Conservation (phyloP, 345 rosid genomes). For the Lumnitzera littorea region DNA sequence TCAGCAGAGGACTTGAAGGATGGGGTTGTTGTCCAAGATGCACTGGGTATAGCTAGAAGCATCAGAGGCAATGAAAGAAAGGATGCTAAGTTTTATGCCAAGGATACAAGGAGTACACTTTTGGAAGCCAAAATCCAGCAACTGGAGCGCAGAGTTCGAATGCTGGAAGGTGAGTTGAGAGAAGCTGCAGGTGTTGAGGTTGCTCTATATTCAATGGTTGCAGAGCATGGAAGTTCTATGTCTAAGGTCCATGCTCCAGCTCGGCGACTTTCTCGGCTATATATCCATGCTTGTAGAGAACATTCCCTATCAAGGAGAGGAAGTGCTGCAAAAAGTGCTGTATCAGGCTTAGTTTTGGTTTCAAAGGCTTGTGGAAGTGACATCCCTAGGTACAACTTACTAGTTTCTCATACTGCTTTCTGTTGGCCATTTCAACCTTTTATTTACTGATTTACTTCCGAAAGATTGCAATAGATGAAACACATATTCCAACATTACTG, state of each 20-base stretch:
- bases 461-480: too few species aligned
- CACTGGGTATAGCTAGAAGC: conserved; percentile 21
- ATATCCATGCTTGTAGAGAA: conserved; percentile 64
- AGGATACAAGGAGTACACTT: conserved; percentile 30
- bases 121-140: conserved; percentile 56
- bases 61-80: conserved; percentile 32
- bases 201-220: conserved; percentile 79
- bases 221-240: conserved; percentile 87
- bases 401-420: conserved; percentile 4
- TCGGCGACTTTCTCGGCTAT: conserved; percentile 81
- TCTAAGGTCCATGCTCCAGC: conserved; percentile 95
- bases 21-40: conserved; percentile 16
- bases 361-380: conserved; percentile 97
- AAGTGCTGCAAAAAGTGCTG: conserved; percentile 70
- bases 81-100: conserved; percentile 43
- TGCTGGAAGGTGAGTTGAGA: conserved; percentile 81
- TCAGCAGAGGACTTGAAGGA: conserved; percentile 29
- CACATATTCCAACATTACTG: too few species aligned
- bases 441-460: too few species aligned
- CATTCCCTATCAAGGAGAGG: conserved; percentile 47
- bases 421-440: background rate
- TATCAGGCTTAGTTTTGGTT: conserved; percentile 71
- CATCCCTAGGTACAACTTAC: conserved; percentile 63
- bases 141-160: conserved; percentile 54
- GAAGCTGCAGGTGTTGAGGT: conserved; percentile 91